Base-by-base conservation (phyloP, 2,329 filamentous ascomycete genomes). In the Clarireedia paspali region DNA sequence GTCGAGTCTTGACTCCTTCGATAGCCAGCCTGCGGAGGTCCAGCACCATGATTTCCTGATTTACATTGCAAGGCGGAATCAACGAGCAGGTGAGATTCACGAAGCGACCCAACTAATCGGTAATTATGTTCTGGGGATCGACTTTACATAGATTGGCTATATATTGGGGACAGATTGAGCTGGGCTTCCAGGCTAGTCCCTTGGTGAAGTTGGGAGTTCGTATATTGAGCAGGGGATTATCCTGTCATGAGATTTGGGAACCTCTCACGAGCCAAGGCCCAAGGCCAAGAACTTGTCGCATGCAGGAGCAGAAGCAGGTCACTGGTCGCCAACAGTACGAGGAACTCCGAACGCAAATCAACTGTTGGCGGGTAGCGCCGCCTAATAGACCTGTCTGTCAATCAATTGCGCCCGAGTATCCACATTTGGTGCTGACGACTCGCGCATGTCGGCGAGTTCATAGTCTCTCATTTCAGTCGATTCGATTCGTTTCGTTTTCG, bases 371-470 rank as follows among this genome's bases (percentile, higher is more conserved):
- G 53, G 38, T 50, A 55, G 24, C 38, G 38, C 47, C 46, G 53
- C 53, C 49, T 50, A 55, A 44, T n/a, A 26, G 17, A 44, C 7
- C 46, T 20, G 20, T 20, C 10, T 55, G 53, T 55, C 52, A 55
- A 46, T 34, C 39, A 45, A 55, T 17, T 50, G 46, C 15, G 53
- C 27, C 53, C 46, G 46, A 55, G 17, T 30, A 36, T 55, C 53
- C 53, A 55, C 27, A 55, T 55, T 50, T 42, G 53, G 53, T 50
- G 46, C 53, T 55, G 53, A 55, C 53, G 46, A 55, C 46, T 55
- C 53, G 53, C 14, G 47, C 46, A 47, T 44, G 50, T 50, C 53
- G 53, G 53, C 53, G 53, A 55, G 53, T 39, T 50, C 24, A 40
- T 26, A 49, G 40, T 24, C 38, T 44, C 23, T 7, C 23, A 6